A percentile compares a stretch with the other conserved stretches of the same genome.
These are phyloP conservation scores for Pythium plurisporium DNA, from an alignment of 352 stramenopile species.

Conservation along the genomic window DNA sequence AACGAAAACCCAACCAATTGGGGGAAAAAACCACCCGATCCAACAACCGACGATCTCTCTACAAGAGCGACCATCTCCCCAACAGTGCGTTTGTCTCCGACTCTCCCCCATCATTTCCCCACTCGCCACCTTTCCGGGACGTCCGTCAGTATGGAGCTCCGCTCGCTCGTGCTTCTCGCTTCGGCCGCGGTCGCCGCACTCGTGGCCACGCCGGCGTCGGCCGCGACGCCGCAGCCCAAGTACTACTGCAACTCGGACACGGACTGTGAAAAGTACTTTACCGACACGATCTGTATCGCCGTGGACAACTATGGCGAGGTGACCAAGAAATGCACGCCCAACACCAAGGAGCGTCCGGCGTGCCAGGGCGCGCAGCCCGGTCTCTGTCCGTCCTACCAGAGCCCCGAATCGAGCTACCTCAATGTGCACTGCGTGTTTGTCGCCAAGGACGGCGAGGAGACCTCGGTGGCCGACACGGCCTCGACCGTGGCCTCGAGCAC, in stretches of 20 bases:
- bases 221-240: conserved; percentile 27
- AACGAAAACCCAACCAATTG: too few species aligned
- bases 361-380: conserved; percentile 65
- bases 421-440: conserved; percentile 84
- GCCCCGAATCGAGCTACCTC: conserved; percentile 58
- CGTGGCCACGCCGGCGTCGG: conserved; percentile 10
- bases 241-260: conserved; percentile 66
- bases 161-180: conserved; percentile 26
- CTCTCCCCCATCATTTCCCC: neutral
- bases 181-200: conserved; percentile 25
- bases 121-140: neutral
- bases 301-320: conserved; percentile 74
- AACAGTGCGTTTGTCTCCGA: too few species aligned
- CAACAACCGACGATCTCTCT: too few species aligned
- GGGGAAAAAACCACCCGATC: neutral
- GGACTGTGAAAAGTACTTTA: conserved; percentile 65
- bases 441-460: conserved; percentile 40
- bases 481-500: neutral
- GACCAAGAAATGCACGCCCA: conserved; percentile 78
- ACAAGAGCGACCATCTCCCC: too few species aligned
- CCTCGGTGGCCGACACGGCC: too few species aligned
- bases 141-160: conserved; percentile 38
- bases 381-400: conserved; percentile 79
- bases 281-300: conserved; percentile 67
- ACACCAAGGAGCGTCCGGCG: conserved; percentile 67